These are phyloP conservation scores for Cutaneotrichosporon sp. DNA, from an alignment of 1,284 basidiomycete genomes.

Conservation along the genomic window DNA sequence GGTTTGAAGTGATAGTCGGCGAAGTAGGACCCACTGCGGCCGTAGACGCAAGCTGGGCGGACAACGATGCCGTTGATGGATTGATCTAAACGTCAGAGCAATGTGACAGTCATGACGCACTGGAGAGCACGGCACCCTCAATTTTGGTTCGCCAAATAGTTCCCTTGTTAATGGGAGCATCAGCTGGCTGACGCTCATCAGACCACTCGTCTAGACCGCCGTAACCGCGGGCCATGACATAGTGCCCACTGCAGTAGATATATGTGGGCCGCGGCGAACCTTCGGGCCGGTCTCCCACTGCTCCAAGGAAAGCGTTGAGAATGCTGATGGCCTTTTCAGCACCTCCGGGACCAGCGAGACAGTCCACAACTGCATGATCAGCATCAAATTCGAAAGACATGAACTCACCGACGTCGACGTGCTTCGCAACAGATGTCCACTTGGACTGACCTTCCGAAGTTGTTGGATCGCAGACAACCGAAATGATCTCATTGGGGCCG, in stretches of 20 bases:
- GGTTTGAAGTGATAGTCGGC: slow-evolving; percentile 44
- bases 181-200: slow-evolving; percentile 26
- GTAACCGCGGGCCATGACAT: slow-evolving; percentile 50
- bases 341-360: slow-evolving; percentile 39
- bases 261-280: slow-evolving; percentile 36
- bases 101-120: slow-evolving; percentile 3
- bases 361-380: slow-evolving; percentile 39
- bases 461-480: slow-evolving; percentile 50
- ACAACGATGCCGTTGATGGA: slow-evolving; percentile 18
- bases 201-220: slow-evolving; percentile 36
- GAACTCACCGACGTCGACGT: slow-evolving; percentile 53
- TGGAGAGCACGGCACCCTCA: slow-evolving; percentile 29
- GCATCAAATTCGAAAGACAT: slow-evolving; percentile 5
- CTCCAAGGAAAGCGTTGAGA: slow-evolving; percentile 15
- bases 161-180: slow-evolving; percentile 23
- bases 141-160: slow-evolving; percentile 31
- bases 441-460: slow-evolving; percentile 33
- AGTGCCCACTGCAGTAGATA: slow-evolving; percentile 54
- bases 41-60: slow-evolving; percentile 44
- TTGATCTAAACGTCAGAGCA: not conserved
- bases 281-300: not conserved
- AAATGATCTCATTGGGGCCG: slow-evolving; percentile 54
- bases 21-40: slow-evolving; percentile 12
- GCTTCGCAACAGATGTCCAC: slow-evolving; percentile 51
- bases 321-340: slow-evolving; percentile 38